Evolutionary conservation across 129 eudicot species (phyloP), one percentile per base, ranked within the genome.

Genomic region (Calendula officinalis): DNA sequence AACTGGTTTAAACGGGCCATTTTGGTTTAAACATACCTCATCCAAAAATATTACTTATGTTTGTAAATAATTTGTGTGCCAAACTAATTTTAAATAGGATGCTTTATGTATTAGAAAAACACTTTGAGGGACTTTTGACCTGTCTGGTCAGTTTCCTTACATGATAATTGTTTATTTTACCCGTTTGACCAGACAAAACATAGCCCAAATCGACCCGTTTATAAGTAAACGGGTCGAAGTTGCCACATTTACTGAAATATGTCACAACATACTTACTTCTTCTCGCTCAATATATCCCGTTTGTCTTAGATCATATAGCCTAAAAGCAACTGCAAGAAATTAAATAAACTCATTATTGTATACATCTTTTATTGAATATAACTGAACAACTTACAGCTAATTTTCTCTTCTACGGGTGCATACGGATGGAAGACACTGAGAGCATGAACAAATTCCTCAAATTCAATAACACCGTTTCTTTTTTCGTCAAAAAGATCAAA

Each of bases 261-360:
- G 44, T 35, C 12, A 43, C 44, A 37, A 45, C 30, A 45, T 39
- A 91, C 95, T 83, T 78, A 92, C 99, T 83, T 92, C 99, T 79
- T 92, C 97, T 57, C 94, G 83, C 75, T 87, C 97, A 27, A 91
- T 91, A 75, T 69, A 91, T 41, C 97, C 97, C 10, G 94, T 87
- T 62, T 87, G 87, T 33, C 96, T 80, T 66, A 87, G 74, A 82
- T 91, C 97, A 65, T 91, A 91, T 49, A 91, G 96, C 90, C 86
- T 87, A 76, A 91, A 91, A 30, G 84, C 84, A 86, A 94, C 99
- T 94, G 91, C 70, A 77, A 16, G 33, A 71, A 33, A 75, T n/a
- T 33, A 74, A 48, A 50, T 16, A 3, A 42, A 5, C 0, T 14
- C 3, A 13, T 15, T 22, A 60, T 27, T 22, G 8, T 32, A 22